These are phyloP conservation scores for Stephania yunnanensis DNA, from an alignment of 164 flowering plant genomes.

Conservation along the genomic window DNA sequence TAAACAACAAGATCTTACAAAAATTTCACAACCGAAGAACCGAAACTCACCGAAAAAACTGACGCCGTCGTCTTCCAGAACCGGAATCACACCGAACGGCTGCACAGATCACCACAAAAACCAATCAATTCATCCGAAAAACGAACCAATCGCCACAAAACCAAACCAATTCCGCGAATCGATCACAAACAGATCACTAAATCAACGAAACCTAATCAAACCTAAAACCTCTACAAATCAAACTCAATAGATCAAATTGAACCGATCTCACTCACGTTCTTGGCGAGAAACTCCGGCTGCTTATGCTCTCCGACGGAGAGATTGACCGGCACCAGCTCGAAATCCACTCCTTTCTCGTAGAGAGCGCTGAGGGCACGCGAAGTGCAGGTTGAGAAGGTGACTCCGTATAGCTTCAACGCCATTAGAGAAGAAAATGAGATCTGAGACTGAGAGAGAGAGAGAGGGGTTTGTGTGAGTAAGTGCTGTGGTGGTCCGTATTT, in stretches of 20 bases:
- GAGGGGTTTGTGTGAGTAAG: no score
- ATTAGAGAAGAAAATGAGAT: no score
- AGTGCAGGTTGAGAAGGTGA: constrained; percentile 37
- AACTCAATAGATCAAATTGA: background rate
- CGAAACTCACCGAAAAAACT: constrained; percentile 38
- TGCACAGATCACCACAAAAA: constrained; percentile 14
- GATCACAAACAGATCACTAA: background rate
- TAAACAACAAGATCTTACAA: background rate
- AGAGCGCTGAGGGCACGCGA: constrained; percentile 33
- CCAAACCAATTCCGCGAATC: background rate
- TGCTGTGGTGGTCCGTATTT: no score
- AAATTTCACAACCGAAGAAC: background rate
- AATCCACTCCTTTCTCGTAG: constrained; percentile 40
- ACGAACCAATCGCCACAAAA: no score
- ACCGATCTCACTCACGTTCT: constrained; percentile 26
- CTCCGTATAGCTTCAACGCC: constrained; percentile 37
- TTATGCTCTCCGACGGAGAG: constrained; percentile 36
- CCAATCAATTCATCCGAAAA: background rate
- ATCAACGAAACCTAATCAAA: background rate
- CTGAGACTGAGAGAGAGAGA: no score
- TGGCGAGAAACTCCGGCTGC: constrained; percentile 39
- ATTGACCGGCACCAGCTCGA: constrained; percentile 42
- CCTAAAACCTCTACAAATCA: background rate
- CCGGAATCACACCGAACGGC: constrained; percentile 54
- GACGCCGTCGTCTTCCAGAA: constrained; percentile 45